These are phyloP conservation scores for Aspergillus coremiiformis DNA, from an alignment of 495 filamentous ascomycete genomes.

Conservation along the genomic window DNA sequence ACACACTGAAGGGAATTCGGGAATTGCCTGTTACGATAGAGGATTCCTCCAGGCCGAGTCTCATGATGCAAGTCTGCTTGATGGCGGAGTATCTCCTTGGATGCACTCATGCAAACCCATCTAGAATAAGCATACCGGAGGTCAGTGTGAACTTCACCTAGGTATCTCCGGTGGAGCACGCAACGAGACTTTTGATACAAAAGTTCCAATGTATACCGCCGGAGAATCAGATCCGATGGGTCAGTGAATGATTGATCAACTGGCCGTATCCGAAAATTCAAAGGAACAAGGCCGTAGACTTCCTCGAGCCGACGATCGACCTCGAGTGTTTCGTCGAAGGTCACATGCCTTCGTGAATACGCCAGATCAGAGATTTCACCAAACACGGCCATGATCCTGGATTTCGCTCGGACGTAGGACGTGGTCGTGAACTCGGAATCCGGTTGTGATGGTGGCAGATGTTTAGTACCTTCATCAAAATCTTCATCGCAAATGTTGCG, in stretches of 20 bases:
- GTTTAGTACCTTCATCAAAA: slow-evolving; percentile 28
- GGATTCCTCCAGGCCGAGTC: slow-evolving; percentile 61
- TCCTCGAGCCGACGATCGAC: slow-evolving; percentile 68
- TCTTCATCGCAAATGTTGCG: slow-evolving; percentile 39
- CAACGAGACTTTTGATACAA: slow-evolving; percentile 76
- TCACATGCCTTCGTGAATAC: slow-evolving; percentile 32
- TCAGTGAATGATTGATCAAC: slow-evolving; percentile 68
- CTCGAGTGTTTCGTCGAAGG: slow-evolving; percentile 75
- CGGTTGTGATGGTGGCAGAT: slow-evolving; percentile 32
- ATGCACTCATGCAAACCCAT: slow-evolving; percentile 72
- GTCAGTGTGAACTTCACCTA: slow-evolving; percentile 60
- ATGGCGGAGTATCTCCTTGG: slow-evolving; percentile 65
- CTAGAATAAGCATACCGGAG: slow-evolving; percentile 70
- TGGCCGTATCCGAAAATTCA: slow-evolving; percentile 60
- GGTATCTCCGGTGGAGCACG: slow-evolving; percentile 78
- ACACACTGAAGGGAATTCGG: slow-evolving; percentile 69
- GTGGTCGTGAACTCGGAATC: slow-evolving; percentile 29
- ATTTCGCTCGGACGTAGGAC: slow-evolving; percentile 34
- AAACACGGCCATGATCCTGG: slow-evolving; percentile 35
- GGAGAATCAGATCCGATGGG: slow-evolving; percentile 70
- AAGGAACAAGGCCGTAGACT: slow-evolving; percentile 56
- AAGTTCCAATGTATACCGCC: slow-evolving; percentile 72
- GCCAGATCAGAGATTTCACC: slow-evolving; percentile 41
- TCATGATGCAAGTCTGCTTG: slow-evolving; percentile 72
- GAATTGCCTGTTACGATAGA: slow-evolving; percentile 66